These are phyloP conservation scores for Amyloporia xantha DNA, from an alignment of 768 basidiomycete genomes.

Conservation along the genomic window DNA sequence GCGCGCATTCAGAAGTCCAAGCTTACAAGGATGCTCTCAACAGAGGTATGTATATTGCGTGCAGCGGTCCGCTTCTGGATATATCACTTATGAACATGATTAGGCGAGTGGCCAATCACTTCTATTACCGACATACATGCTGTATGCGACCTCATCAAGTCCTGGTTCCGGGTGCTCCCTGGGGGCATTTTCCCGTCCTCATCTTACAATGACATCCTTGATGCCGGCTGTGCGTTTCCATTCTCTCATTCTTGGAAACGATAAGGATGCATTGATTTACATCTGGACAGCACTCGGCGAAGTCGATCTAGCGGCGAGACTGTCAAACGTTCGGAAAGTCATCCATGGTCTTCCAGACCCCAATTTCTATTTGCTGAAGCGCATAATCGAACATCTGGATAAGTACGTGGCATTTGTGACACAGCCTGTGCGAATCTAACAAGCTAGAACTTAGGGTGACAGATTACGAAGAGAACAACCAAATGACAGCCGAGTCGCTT, in stretches of 20 bases:
- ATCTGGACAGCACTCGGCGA: slow-evolving; percentile 35
- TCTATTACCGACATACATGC: slow-evolving; percentile 70
- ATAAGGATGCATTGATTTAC: neutral
- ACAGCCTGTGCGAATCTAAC: no score
- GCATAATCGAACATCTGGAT: slow-evolving; percentile 81
- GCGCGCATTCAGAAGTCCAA: slow-evolving; percentile 64
- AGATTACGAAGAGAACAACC: slow-evolving; percentile 81
- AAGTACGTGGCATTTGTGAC: slow-evolving; percentile 37
- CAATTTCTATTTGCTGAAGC: slow-evolving; percentile 74
- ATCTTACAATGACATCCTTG: slow-evolving; percentile 63
- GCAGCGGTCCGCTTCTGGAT: neutral
- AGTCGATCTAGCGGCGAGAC: slow-evolving; percentile 58
- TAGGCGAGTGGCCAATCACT: slow-evolving; percentile 56
- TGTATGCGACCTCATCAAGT: slow-evolving; percentile 77
- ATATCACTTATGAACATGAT: neutral
- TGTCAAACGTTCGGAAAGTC: slow-evolving; percentile 57
- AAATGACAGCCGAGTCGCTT: slow-evolving; percentile 82
- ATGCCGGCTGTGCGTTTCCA: slow-evolving; percentile 50
- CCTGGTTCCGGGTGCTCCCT: slow-evolving; percentile 80
- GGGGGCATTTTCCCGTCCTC: slow-evolving; percentile 70
- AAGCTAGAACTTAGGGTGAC: slow-evolving; percentile 50
- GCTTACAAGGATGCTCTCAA: slow-evolving; percentile 71
- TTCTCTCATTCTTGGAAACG: neutral
- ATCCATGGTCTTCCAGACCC: slow-evolving; percentile 64
- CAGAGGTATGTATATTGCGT: slow-evolving; percentile 36